A percentile compares a stretch with the other conserved stretches of the same genome.
Evolutionary conservation across 1,284 basidiomycete species (phyloP).

Genomic region (Cryptococcus sp.): DNA sequence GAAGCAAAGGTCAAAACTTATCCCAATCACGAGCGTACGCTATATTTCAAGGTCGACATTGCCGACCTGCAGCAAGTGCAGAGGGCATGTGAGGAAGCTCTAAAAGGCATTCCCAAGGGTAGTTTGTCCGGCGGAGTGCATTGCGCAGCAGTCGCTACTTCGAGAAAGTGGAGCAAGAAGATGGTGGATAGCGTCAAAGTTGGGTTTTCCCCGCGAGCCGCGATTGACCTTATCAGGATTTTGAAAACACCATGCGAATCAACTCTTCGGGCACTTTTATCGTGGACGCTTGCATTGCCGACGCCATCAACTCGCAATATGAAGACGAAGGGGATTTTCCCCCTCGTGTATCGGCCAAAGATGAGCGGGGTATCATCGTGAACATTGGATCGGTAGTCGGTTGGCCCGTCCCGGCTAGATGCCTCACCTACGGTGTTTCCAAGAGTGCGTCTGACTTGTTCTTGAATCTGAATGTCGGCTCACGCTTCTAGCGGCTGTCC

Average conservation of each 20-base stretch:
- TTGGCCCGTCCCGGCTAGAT: slow-evolving; percentile 21
- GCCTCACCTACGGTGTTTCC: slow-evolving; percentile 25
- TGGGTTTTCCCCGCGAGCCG: no score
- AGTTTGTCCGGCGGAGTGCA: slow-evolving; percentile 27
- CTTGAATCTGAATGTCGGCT: not conserved
- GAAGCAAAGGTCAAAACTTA: slow-evolving; percentile 13
- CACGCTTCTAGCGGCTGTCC: not conserved
- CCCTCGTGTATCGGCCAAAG: slow-evolving; percentile 6
- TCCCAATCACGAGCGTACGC: slow-evolving; percentile 14
- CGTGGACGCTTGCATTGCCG: slow-evolving; percentile 23
- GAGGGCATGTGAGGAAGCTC: slow-evolving; percentile 7
- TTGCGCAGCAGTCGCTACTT: slow-evolving; percentile 24
- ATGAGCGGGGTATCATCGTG: slow-evolving; percentile 31
- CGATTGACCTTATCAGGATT: no score
- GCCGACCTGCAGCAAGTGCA: slow-evolving; percentile 10
- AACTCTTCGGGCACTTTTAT: slow-evolving; percentile 28
- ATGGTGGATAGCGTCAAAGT: slow-evolving; percentile 9
- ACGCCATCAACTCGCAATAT: slow-evolving; percentile 33
- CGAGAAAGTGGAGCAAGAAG: slow-evolving; percentile 15
- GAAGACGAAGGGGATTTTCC: slow-evolving; percentile 11
- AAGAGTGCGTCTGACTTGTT: slow-evolving; percentile 16
- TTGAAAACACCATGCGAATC: slow-evolving; percentile 22
- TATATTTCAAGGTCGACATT: slow-evolving; percentile 20
- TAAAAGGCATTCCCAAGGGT: slow-evolving; percentile 19
- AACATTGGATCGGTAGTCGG: slow-evolving; percentile 29